These are phyloP conservation scores for Rosa lucieae DNA, from an alignment of 306 rosid species.

Conservation along the genomic window DNA sequence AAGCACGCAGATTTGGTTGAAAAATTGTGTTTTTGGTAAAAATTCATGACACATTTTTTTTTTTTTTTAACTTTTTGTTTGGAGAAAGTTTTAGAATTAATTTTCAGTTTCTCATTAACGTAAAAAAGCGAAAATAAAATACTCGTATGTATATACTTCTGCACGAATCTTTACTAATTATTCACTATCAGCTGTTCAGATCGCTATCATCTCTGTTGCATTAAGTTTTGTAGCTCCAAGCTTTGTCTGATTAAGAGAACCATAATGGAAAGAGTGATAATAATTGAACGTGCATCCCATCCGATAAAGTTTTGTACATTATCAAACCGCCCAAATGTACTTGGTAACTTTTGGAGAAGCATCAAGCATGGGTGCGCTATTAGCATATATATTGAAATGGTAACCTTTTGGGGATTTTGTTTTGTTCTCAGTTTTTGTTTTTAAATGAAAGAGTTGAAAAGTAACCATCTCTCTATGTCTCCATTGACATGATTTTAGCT, in stretches of 20 bases:
- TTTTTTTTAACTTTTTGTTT: too few relatives aligned
- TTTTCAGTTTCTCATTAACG: too few relatives aligned
- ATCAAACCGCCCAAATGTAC: neutral
- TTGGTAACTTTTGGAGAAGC: neutral
- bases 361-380: neutral
- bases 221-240: neutral
- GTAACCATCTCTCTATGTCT: neutral
- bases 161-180: too few relatives aligned
- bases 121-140: too few relatives aligned
- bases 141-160: too few relatives aligned
- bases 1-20: too few relatives aligned
- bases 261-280: neutral
- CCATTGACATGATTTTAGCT: constrained; percentile 12
- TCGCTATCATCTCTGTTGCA: neutral
- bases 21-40: too few relatives aligned
- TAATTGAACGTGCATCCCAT: neutral
- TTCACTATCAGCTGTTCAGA: too few relatives aligned
- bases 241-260: neutral
- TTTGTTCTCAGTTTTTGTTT: neutral
- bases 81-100: too few relatives aligned
- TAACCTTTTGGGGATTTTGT: neutral
- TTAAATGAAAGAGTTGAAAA: neutral
- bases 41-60: too few relatives aligned
- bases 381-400: neutral
- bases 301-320: neutral